These are phyloP conservation scores for Rhynchospora breviuscula DNA, from an alignment of 176 grass and related monocot genomes.

Conservation along the genomic window DNA sequence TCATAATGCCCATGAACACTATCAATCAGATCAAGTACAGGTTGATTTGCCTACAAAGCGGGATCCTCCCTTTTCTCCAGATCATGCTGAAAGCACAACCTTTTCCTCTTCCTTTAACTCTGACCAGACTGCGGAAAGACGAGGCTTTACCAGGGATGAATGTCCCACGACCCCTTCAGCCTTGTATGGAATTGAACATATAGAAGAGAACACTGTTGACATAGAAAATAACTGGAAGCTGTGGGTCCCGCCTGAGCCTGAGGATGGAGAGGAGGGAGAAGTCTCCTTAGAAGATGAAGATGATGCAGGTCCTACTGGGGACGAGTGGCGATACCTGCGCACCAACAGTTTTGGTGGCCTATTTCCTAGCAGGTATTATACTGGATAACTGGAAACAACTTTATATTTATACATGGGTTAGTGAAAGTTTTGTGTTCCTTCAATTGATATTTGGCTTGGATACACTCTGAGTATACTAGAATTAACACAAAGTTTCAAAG, in stretches of 20 bases:
- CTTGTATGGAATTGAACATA: conserved; percentile 60
- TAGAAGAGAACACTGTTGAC: conserved; percentile 72
- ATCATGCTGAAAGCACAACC: conserved; percentile 25
- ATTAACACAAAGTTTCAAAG: not conserved
- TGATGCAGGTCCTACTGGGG: conserved; percentile 56
- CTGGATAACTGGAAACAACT: not conserved
- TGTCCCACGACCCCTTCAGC: conserved; percentile 67
- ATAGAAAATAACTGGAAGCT: conserved; percentile 80
- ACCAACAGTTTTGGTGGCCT: conserved; percentile 75
- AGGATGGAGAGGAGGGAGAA: conserved; percentile 82
- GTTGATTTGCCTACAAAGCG: conserved; percentile 31
- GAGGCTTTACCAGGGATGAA: conserved; percentile 41
- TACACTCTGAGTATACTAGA: not conserved
- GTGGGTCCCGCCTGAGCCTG: conserved; percentile 80
- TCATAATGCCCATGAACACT: conserved; percentile 29
- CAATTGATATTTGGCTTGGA: not conserved
- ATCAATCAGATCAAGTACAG: conserved; percentile 32
- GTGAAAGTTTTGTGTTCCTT: not conserved
- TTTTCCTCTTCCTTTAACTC: conserved; percentile 34
- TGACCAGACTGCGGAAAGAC: conserved; percentile 55
- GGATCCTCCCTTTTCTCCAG: conserved; percentile 45
- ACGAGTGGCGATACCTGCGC: conserved; percentile 80
- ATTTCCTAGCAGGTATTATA: conserved; percentile 40
- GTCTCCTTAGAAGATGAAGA: conserved; percentile 59
- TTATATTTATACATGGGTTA: not conserved